Evolutionary conservation across 2,329 filamentous ascomycete species (phyloP), one percentile per base, ranked within the genome.

Genomic region (Pseudocercospora fijiensis): DNA sequence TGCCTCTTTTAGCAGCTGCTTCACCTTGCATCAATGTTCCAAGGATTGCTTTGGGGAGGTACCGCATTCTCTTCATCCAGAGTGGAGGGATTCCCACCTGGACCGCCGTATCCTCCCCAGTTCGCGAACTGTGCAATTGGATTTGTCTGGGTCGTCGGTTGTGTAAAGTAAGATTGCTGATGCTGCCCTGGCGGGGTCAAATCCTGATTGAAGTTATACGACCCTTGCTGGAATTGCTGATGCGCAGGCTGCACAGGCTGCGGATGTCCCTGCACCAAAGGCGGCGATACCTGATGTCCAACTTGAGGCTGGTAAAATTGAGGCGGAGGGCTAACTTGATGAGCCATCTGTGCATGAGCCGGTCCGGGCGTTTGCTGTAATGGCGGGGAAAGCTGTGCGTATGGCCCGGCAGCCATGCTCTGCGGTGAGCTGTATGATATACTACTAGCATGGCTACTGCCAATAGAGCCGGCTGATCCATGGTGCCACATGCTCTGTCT

Each of bases 31-130:
- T 57, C 61, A 51, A 62, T 60, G 37, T 68, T 65, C 70, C 71
- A 72, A 22, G 70, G 64, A 49, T 69, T 69, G 30, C 66, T 61
- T 16, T 67, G 65, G 16, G 73, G 73, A 59, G 71, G 69, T 69
- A 74, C 71, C 57, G 73, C 71, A 58, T 73, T 73, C 60, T 75
- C 73, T 52, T 75, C 72, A 33, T 74, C 71, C 53, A 73, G 43
- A 11, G 69, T 69, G 43, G 72, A 64, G 10, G 70, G 68, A 45
- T 66, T 63, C 2, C 58, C 68, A 47, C 51, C 68, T 45, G 67
- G 47, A 3, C 67, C 70, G 7, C 64, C 61, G 61, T 75, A 75
- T 9, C 73, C 73, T 13, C 60, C 65, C 73, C 73, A 75, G 22
- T 62, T 66, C 3, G 72, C 72, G 47, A 75, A 75, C 43, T 75